A percentile compares a stretch with the other conserved stretches of the same genome.
Conservation (phyloP, 306 rosid genomes). For the Vigna unguiculata region DNA sequence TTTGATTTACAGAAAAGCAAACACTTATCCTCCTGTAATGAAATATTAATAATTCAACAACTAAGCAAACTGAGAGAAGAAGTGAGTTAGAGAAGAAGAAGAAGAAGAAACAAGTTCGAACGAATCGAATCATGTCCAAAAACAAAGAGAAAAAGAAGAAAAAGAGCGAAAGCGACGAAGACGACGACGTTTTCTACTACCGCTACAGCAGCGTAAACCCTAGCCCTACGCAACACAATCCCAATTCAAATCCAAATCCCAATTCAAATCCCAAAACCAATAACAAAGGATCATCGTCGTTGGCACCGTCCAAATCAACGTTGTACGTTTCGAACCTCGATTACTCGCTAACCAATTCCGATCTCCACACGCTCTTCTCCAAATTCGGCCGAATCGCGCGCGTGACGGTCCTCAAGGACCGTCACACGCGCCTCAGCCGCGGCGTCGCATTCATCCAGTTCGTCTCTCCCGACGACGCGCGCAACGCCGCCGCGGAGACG, state of each 20-base stretch:
- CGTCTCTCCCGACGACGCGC: conserved; percentile 77
- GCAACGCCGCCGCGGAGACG: conserved; percentile 58
- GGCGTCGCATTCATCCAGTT: conserved; percentile 91
- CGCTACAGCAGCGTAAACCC: conserved; percentile 55
- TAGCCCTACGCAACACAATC: not conserved
- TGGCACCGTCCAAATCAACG: conserved; percentile 92
- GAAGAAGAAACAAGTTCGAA: no score
- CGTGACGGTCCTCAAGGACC: conserved; percentile 89
- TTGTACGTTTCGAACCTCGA: conserved; percentile 84
- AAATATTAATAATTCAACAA: no score
- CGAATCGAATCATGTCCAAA: not conserved
- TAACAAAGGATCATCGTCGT: not conserved
- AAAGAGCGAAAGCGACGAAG: conserved; percentile 62
- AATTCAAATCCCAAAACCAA: not conserved
- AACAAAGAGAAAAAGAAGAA: conserved; percentile 33
- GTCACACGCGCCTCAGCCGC: conserved; percentile 79
- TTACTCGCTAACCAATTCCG: conserved; percentile 86
- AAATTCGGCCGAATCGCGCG: conserved; percentile 83
- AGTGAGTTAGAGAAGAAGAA: not conserved
- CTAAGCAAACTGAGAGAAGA: no score
- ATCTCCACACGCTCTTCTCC: conserved; percentile 91
- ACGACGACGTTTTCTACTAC: conserved; percentile 80
- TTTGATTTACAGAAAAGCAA: no score
- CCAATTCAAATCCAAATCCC: conserved; percentile 1
- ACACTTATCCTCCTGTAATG: no score